Evolutionary conservation across 1,284 basidiomycete genomes (phyloP), one percentile per base, ranked within the genome.

Genomic region (Ceratorhiza oryzae-sativae): DNA sequence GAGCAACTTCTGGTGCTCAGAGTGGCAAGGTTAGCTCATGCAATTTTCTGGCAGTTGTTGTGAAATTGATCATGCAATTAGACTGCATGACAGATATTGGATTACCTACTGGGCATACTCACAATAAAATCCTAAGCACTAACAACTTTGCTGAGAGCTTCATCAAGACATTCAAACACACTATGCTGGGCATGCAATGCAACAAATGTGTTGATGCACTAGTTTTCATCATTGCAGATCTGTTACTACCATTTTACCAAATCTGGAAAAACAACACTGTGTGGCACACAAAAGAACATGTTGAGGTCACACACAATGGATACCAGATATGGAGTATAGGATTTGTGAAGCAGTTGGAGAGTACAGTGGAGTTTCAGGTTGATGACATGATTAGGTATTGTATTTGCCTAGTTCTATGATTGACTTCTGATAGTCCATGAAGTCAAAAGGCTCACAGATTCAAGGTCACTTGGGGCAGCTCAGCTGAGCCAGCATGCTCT

Each of bases 81-180:
- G 55, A 58, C 30, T 34, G 30, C 23, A 20, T 58, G 4, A 58
- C 55, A 36, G 55, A 58, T 58, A 58, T 58, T 58, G 55, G 55
- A 15, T 18, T 58, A 9, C 55, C 55, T 36, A 18, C 9, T 58
- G 55, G 55, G 9, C 15, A 34, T 9, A 36, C 32, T 8, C 55
- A 18, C 6, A 32, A 58, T 23, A 34, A 36, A 4, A 30, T 58
- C 20, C 18, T 34, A 25, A 58, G 36, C 36, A 58, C 55, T 5
- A 58, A 58, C 20, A 58, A 58, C 55, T n/a, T 15, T 39, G 55
- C 55, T n/a, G 55, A 58, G 3, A n/a, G 15, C 12, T 36, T 58
- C 32, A 58, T 58, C 55, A 34, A 58, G 30, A 58, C 55, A 25
- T 58, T 58, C 32, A 34, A 58, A 23, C 20, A 58, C 20, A 34